Base-by-base conservation (phyloP, 108 stramenopile genomes). In the Pseudonitzschia multiseries region DNA sequence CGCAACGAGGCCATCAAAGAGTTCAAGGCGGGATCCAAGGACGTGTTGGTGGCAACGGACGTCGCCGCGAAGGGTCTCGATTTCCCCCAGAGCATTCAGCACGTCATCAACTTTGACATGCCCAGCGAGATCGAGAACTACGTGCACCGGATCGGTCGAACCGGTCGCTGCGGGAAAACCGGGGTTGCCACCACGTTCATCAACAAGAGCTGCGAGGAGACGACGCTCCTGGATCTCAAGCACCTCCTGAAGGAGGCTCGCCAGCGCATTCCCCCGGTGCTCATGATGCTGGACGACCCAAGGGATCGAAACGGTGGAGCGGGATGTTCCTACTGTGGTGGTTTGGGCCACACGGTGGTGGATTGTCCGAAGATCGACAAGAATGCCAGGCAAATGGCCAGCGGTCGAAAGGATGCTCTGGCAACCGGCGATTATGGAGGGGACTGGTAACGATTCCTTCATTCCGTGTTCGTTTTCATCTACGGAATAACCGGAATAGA, bases 81-180 rank as follows among this genome's bases (percentile, higher is more conserved):
- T 74, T 99, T 99, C 74, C 87, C 97, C 1, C 91, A 97, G 74
- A 67, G 66, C 42, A 98, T 99, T 75, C 93, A 97, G 81, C 98
- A 99, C 74, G 99, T 99, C 2, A 98, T 99, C 71, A 99, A 99
- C 70, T 99, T 97, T 75, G 98, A 99, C 85, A 99, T 99, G 99
- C 99, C 99, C n/a, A 78, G 77, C 54, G 98, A 99, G 80, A 98
- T 99, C 71, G 99, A 99, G 86, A 99, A 98, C 71, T 94, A 94
- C 68, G 91, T 92, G 14, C 91, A 95, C 79, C 72, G 91, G 32
- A 99, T 99, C 68, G 99, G 98, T n/a, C 96, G 99, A 24, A 99
- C 99, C 13, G 99, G 99, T 2, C 98, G 99, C 15, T 93, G 97
- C 71, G 99, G 99, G 2, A 98, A 98, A 75, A 99, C 98, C 2